Evolutionary conservation across 1,284 basidiomycete genomes (phyloP), one percentile per base, ranked within the genome.

Genomic region (Puccinia coronata): DNA sequence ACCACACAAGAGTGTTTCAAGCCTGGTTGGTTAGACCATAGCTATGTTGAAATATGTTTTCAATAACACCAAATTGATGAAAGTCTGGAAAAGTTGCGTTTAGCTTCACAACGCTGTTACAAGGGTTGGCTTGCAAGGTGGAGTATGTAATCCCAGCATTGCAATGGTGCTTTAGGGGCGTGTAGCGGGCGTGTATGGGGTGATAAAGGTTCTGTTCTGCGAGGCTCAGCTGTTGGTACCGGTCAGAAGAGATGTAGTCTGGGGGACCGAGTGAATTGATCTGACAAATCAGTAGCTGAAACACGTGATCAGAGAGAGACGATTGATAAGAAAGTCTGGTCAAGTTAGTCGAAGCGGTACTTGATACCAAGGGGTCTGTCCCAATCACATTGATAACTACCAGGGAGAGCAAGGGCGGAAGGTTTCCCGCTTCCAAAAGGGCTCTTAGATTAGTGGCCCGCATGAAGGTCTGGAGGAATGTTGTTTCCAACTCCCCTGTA

Each of bases 401-500:
- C 39, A 23, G 25, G 5, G 65, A 67, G 25, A 67, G 65, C 39
- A 39, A 43, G 25, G 4, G 1, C 3, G 65, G 65, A 1, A 69
- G 41, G 8, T 69, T 9, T 18, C 16, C 14, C 20, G 9, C 1
- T 49, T 76, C 41, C 8, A 65, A 36, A 14, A 63, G 55, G 34
- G 74, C 57, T 18, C 31, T 3, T 23, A 65, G 16, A 23, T 65
- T 76, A 9, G 55, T 14, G 16, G 59, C 39, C 1, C 59, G 41
- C 11, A 6, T 11, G 43, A 76, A 76, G 18, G 25, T 65, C 4
- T 8, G 28, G 39, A 65, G 25, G 12, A 76, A 76, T 28, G 36
- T 76, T 0, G 31, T 51, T 43, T 76, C 74, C 20, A 76, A 5
- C 28, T 76, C 20, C 3, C 59, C 74, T 76, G 25, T 25, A 16